A percentile compares a stretch with the other conserved stretches of the same genome.
Evolutionary conservation across 2,329 filamentous ascomycete genomes (phyloP).

Genomic region (Venturia asperata): DNA sequence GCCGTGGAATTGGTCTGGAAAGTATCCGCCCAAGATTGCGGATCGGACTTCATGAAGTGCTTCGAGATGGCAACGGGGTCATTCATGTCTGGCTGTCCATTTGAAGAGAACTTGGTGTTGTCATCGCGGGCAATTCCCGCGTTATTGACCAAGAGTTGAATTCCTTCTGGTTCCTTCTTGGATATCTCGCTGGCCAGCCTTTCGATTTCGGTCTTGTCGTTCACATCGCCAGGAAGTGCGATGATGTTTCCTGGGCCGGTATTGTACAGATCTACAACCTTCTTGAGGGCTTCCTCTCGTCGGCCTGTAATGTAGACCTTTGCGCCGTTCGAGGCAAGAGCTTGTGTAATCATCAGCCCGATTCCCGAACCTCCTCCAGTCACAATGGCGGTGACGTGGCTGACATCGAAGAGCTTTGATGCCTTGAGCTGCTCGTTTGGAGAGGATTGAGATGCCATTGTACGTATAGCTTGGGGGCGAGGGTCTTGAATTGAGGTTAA

Average conservation of each 20-base stretch:
- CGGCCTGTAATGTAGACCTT: slow-evolving; percentile 56
- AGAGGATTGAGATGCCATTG: slow-evolving; percentile 25
- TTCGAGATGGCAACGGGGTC: slow-evolving; percentile 50
- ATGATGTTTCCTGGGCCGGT: slow-evolving; percentile 45
- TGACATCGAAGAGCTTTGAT: slow-evolving; percentile 40
- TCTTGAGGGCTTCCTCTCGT: slow-evolving; percentile 39
- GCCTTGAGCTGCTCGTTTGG: slow-evolving; percentile 36
- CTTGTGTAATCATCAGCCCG: slow-evolving; percentile 56
- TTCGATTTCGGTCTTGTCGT: slow-evolving; percentile 54
- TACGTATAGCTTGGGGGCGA: background rate
- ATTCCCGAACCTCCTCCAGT: slow-evolving; percentile 52
- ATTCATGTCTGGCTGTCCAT: slow-evolving; percentile 44
- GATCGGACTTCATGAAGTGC: slow-evolving; percentile 58
- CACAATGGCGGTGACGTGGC: slow-evolving; percentile 39
- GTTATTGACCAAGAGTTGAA: slow-evolving; percentile 56
- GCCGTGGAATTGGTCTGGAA: slow-evolving; percentile 70
- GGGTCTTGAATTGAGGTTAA: background rate
- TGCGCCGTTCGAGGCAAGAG: slow-evolving; percentile 51
- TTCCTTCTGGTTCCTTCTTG: slow-evolving; percentile 52
- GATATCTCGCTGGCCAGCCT: slow-evolving; percentile 47
- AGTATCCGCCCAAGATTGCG: slow-evolving; percentile 60
- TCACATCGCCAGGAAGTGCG: slow-evolving; percentile 52
- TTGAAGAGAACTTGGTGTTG: slow-evolving; percentile 44
- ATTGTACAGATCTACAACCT: slow-evolving; percentile 44
- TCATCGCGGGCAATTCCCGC: slow-evolving; percentile 61